These are phyloP conservation scores for Chrysoporthe deuterocubensis DNA, from an alignment of 2,329 filamentous ascomycete species.

Conservation along the genomic window DNA sequence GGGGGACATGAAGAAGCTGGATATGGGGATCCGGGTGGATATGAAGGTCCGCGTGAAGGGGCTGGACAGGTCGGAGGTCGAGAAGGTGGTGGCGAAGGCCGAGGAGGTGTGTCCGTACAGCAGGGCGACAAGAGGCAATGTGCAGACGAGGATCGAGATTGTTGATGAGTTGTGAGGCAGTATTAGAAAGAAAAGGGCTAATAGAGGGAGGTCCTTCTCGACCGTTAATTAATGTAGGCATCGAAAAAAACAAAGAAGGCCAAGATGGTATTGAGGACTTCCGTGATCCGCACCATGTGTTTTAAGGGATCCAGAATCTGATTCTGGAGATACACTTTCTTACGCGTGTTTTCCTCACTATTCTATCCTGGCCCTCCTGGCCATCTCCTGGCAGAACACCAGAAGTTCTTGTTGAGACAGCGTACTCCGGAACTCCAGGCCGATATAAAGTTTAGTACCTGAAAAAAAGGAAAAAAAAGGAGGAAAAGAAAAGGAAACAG, in stretches of 20 bases:
- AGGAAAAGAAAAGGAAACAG: no score
- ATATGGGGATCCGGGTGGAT: conserved; percentile 49
- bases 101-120: conserved; percentile 38
- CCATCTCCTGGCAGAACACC: not conserved
- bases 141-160: conserved; percentile 35
- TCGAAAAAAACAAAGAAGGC: not conserved
- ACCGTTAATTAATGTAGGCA: not conserved
- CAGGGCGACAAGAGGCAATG: conserved; percentile 36
- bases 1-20: conserved; percentile 48
- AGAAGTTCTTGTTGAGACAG: not conserved
- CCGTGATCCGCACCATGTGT: not conserved
- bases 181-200: not conserved
- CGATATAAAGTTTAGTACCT: not conserved
- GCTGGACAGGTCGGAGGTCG: conserved; percentile 32
- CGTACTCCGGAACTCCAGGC: not conserved
- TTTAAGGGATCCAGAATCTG: not conserved
- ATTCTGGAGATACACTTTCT: not conserved
- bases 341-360: not conserved
- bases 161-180: conserved; percentile 15
- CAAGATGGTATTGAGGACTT: not conserved
- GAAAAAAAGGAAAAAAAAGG: not conserved
- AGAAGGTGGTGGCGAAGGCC: conserved; percentile 36
- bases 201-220: not conserved
- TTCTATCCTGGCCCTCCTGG: not conserved
- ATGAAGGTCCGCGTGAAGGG: conserved; percentile 45